Evolutionary conservation across 495 filamentous ascomycete genomes (phyloP), one percentile per base, ranked within the genome.

Genomic region (Sabuloglossum arenarium): DNA sequence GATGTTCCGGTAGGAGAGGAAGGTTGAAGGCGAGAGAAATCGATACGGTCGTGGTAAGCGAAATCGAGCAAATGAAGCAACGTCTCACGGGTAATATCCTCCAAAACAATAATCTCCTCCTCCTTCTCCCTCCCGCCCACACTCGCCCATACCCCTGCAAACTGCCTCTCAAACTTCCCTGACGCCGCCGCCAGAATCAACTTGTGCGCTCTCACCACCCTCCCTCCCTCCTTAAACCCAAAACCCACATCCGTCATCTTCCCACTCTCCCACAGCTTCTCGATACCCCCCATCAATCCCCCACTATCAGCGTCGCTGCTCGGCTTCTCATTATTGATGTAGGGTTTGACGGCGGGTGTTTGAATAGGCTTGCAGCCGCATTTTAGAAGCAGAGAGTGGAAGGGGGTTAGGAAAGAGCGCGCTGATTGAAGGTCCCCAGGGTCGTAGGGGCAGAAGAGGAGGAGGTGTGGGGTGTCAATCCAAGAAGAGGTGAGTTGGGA

Each of bases 191-290:
- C 62, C 1, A 66, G 54, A 4, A 68, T 39, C 0, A 64, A 43
- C 11, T 61, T 62, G 32, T 68, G 65, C 0, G 64, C 65, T 30
- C 53, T 24, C 1, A 62, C 53, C 4, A 34, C 11, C 31, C 27
- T 45, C 23, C 62, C 64, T 56, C 27, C 37, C 23, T 61, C 64
- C 54, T 65, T 56, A 16, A 60, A 62, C 10, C 29, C 27, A 23
- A 60, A 61, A 4, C 52, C 61, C 10, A 68, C 57, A 54, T 68
- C 66, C 1, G 62, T 50, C 3, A 67, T 28, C 37, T 60, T 53
- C 31, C 49, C 32, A 12, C 59, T 30, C 5, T 61, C 46, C 42
- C 61, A 57, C 10, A 68, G 31, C 37, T 57, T 30, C 9, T 43
- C 6, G 25, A 49, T 25, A 24, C 45, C 21, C 8, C 14, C 45